These are phyloP conservation scores for Cokeromyces recurvatus DNA, from an alignment of 371 early-diverging fungal genomes.

Conservation along the genomic window DNA sequence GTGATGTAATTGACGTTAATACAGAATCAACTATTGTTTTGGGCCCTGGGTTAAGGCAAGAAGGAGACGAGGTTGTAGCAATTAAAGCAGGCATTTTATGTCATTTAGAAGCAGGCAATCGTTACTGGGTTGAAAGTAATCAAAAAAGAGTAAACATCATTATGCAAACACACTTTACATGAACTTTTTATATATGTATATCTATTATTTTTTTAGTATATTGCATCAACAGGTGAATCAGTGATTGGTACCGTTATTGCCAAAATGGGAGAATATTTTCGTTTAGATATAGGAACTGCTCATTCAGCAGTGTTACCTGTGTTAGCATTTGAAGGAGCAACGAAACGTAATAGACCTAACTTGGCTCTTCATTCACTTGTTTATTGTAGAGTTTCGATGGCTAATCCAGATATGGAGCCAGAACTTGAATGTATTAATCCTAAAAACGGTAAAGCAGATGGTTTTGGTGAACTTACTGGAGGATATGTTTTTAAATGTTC, in stretches of 20 bases:
- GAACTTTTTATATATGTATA: no score
- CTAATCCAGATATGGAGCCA: conserved; percentile 94
- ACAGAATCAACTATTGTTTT: conserved; percentile 38
- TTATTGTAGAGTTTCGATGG: conserved; percentile 81
- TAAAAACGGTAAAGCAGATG: conserved; percentile 65
- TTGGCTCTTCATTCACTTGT: conserved; percentile 67
- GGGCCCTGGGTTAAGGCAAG: conserved; percentile 80
- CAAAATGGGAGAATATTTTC: conserved; percentile 72
- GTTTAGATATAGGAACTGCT: conserved; percentile 92
- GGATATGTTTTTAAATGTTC: conserved; percentile 73
- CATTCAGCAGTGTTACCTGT: conserved; percentile 74
- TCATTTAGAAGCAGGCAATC: conserved; percentile 47
- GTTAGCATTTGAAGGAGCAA: conserved; percentile 94
- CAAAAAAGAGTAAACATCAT: conserved; percentile 63
- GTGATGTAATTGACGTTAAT: conserved; percentile 48
- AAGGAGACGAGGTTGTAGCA: conserved; percentile 58
- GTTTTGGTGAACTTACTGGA: conserved; percentile 75
- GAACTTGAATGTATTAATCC: conserved; percentile 90
- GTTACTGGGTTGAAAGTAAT: conserved; percentile 80
- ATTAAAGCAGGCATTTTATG: conserved; percentile 73
- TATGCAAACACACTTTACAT: no score
- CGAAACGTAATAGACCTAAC: conserved; percentile 87
- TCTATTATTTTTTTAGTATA: conserved; percentile 58
- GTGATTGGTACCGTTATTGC: conserved; percentile 80
- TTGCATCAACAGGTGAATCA: conserved; percentile 81